Percentiles rank a stretch among this genome's conserved stretches.
Evolutionary conservation across 768 basidiomycete genomes (phyloP).

Genomic region (Mycena polygramma): DNA sequence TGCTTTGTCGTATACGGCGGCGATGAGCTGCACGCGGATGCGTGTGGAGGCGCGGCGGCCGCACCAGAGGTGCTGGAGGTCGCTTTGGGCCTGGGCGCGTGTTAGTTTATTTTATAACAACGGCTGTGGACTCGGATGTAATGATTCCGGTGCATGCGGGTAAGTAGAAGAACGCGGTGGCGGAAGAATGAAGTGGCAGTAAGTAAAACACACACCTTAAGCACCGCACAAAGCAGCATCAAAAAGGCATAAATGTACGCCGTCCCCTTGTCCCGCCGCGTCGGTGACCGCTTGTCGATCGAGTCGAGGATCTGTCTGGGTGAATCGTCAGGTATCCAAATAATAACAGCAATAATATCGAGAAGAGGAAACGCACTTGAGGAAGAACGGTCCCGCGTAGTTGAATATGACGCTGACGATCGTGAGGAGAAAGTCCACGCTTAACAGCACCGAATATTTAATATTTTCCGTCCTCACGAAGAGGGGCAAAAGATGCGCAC

Average conservation of each 20-base stretch:
- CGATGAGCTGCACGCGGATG: constrained; percentile 85
- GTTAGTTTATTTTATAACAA: too few relatives aligned
- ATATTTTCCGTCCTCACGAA: too few relatives aligned
- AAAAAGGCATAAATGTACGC: constrained; percentile 88
- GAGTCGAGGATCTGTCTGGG: constrained; percentile 33
- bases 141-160: too few relatives aligned
- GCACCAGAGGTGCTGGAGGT: constrained; percentile 84
- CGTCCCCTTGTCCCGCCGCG: constrained; percentile 61
- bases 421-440: constrained; percentile 77
- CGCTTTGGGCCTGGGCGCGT: constrained; percentile 64
- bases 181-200: constrained; percentile 39
- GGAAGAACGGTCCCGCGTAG: constrained; percentile 87
- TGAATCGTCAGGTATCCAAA: too few relatives aligned
- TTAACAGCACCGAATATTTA: too few relatives aligned
- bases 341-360: not conserved
- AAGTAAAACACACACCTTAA: constrained; percentile 63
- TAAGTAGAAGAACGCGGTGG: too few relatives aligned
- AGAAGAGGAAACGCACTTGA: constrained; percentile 64
- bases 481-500: too few relatives aligned
- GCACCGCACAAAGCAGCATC: constrained; percentile 71
- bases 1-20: constrained; percentile 90
- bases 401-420: constrained; percentile 79
- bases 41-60: constrained; percentile 82
- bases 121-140: too few relatives aligned
- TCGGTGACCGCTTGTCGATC: constrained; percentile 56